These are phyloP conservation scores for Globisporangium cylindrosporum DNA, from an alignment of 352 stramenopile species.

Conservation along the genomic window DNA sequence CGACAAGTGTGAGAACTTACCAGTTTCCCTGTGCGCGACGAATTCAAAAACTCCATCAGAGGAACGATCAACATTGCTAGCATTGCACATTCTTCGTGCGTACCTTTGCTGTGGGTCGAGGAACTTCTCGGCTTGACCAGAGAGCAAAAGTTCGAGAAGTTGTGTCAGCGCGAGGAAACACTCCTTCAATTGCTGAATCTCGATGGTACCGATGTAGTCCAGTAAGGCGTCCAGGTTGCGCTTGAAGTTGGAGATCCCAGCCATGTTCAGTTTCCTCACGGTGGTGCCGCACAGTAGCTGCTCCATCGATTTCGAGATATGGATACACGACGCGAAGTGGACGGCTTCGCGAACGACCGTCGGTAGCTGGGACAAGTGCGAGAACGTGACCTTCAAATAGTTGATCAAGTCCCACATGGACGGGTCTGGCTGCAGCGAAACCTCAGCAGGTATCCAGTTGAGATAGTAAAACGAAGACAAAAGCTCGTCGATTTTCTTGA, in stretches of 20 bases:
- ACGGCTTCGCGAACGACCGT: conserved; percentile 57
- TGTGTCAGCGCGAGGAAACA: conserved; percentile 66
- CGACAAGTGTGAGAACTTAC: conserved; percentile 68
- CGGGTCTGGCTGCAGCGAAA: conserved; percentile 61
- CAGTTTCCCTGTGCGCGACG: conserved; percentile 31
- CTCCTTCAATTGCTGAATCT: conserved; percentile 57
- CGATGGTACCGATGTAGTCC: conserved; percentile 57
- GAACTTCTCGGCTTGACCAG: conserved; percentile 51
- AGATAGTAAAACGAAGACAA: conserved; percentile 76
- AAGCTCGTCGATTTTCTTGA: conserved; percentile 83
- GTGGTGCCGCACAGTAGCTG: conserved; percentile 55
- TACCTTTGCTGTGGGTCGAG: conserved; percentile 65
- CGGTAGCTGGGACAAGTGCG: conserved; percentile 56
- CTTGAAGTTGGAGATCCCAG: conserved; percentile 75
- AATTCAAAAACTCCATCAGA: conserved; percentile 3
- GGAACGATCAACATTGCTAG: background rate
- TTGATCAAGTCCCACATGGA: conserved; percentile 85
- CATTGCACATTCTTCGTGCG: background rate
- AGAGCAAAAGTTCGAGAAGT: conserved; percentile 68
- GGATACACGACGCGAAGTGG: conserved; percentile 75
- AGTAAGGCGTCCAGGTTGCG: conserved; percentile 70
- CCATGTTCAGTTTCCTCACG: conserved; percentile 70
- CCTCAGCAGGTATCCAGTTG: conserved; percentile 61
- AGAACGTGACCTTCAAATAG: conserved; percentile 81
- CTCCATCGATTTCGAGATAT: conserved; percentile 75